Percentiles rank a stretch among this genome's conserved stretches.
Conservation (phyloP, 2,329 filamentous ascomycete species). For the Arthroderma sp. region DNA sequence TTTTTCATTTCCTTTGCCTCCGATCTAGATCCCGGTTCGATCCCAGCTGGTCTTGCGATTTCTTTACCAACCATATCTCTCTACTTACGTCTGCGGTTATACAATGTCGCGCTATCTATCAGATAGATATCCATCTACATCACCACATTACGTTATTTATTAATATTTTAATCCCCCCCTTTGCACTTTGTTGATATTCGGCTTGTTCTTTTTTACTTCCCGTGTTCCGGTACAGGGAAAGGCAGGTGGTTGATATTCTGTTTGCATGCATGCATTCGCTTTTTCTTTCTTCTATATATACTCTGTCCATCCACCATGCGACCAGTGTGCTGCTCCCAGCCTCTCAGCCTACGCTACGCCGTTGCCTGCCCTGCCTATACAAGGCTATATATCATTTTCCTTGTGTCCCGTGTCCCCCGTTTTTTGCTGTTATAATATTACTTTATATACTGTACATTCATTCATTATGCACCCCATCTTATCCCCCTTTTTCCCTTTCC, state of each 20-base stretch:
- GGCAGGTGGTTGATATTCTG: slow-evolving; percentile 2
- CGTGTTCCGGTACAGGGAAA: slow-evolving; percentile 1
- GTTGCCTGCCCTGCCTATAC: not conserved
- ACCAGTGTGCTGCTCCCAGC: not conserved
- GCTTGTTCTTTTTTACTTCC: not conserved
- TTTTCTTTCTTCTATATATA: not conserved
- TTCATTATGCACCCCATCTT: not conserved
- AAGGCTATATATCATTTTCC: not conserved
- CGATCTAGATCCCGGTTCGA: slow-evolving; percentile 1
- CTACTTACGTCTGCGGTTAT: not conserved
- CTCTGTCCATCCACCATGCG: too few relatives aligned
- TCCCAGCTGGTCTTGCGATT: slow-evolving; percentile 1
- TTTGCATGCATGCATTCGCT: slow-evolving; percentile 5
- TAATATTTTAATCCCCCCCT: slow-evolving; percentile 1
- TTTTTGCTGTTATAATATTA: not conserved
- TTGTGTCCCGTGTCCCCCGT: not conserved
- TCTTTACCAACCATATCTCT: not conserved
- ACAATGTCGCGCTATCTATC: not conserved
- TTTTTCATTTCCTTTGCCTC: not conserved
- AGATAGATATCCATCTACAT: not conserved
- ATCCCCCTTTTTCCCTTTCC: not conserved
- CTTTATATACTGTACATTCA: slow-evolving; percentile 1
- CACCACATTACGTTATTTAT: not conserved
- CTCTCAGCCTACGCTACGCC: not conserved
- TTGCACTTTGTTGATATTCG: not conserved